Conservation (phyloP, 2,329 filamentous ascomycete species). For the Paracamarosporium sp. region DNA sequence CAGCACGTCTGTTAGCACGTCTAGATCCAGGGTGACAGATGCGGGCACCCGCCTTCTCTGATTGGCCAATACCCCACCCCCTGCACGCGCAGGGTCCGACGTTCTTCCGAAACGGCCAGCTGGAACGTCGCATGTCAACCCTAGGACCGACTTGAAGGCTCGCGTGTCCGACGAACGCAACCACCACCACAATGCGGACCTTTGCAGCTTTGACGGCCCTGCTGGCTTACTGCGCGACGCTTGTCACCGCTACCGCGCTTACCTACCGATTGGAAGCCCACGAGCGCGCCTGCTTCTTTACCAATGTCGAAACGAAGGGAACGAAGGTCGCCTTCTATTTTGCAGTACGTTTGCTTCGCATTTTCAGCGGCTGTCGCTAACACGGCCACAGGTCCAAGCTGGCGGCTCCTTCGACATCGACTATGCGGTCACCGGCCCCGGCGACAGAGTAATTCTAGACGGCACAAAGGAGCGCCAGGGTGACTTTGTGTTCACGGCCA, state of each 20-base stretch:
- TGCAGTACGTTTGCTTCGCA: slow-evolving; percentile 68
- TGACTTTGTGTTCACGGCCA: slow-evolving; percentile 96
- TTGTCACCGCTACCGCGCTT: slow-evolving; percentile 84
- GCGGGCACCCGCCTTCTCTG: not conserved
- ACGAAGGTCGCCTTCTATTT: slow-evolving; percentile 99
- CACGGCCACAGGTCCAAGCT: slow-evolving; percentile 81
- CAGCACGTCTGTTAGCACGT: no score
- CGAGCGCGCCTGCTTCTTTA: slow-evolving; percentile 96
- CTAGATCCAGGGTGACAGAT: no score
- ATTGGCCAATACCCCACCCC: slow-evolving; percentile 28
- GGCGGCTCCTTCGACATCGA: slow-evolving; percentile 98
- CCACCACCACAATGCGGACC: slow-evolving; percentile 40
- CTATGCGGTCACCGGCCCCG: slow-evolving; percentile 84
- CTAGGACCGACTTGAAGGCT: not conserved
- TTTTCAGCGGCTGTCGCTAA: not conserved
- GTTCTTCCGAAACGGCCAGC: slow-evolving; percentile 31
- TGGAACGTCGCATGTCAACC: slow-evolving; percentile 23
- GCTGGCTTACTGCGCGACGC: slow-evolving; percentile 72
- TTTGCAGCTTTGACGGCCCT: slow-evolving; percentile 54
- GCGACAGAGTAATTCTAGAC: slow-evolving; percentile 79
- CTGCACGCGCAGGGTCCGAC: slow-evolving; percentile 20
- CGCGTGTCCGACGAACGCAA: slow-evolving; percentile 2
- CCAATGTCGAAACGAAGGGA: slow-evolving; percentile 75
- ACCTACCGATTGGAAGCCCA: slow-evolving; percentile 91
- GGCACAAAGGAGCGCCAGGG: slow-evolving; percentile 93